Percentiles rank a stretch among this genome's conserved stretches.
phyloP scores from a whole-genome alignment of 768 basidiomycete species.

The Thelephora ganbajun region DNA sequence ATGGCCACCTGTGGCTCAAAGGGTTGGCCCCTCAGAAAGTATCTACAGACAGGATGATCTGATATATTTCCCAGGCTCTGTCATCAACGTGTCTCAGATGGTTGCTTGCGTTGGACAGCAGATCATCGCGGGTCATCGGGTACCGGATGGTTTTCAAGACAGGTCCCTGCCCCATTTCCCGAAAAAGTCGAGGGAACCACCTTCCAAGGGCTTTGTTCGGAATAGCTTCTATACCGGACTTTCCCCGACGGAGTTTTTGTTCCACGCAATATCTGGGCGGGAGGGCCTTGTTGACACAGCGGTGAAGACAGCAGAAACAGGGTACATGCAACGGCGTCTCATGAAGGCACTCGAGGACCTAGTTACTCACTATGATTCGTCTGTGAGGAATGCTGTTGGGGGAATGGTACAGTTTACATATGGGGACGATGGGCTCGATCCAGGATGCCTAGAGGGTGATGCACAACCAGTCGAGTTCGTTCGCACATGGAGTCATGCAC shows the following conservation, averaged over 20 bases:
- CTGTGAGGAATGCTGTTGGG: constrained; percentile 87
- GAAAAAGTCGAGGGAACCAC: constrained; percentile 91
- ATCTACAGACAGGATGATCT: not conserved
- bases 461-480: constrained; percentile 85
- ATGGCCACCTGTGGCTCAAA: constrained; percentile 99
- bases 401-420: constrained; percentile 96
- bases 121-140: constrained; percentile 95
- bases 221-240: constrained; percentile 95
- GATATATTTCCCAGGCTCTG: constrained; percentile 54
- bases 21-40: constrained; percentile 32
- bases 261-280: constrained; percentile 97
- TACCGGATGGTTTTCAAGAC: constrained; percentile 98
- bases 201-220: constrained; percentile 94
- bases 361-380: constrained; percentile 89
- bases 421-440: constrained; percentile 95
- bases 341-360: constrained; percentile 99
- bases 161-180: constrained; percentile 97
- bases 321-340: constrained; percentile 96
- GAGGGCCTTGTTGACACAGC: constrained; percentile 99
- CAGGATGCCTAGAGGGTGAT: constrained; percentile 91
- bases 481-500: constrained; percentile 77
- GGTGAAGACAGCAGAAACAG: constrained; percentile 98
- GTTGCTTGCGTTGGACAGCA: constrained; percentile 99
- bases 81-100: constrained; percentile 99
- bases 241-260: constrained; percentile 88